Evolutionary conservation across 345 rosid species (phyloP).

Genomic region (Nephelium lappaceum): DNA sequence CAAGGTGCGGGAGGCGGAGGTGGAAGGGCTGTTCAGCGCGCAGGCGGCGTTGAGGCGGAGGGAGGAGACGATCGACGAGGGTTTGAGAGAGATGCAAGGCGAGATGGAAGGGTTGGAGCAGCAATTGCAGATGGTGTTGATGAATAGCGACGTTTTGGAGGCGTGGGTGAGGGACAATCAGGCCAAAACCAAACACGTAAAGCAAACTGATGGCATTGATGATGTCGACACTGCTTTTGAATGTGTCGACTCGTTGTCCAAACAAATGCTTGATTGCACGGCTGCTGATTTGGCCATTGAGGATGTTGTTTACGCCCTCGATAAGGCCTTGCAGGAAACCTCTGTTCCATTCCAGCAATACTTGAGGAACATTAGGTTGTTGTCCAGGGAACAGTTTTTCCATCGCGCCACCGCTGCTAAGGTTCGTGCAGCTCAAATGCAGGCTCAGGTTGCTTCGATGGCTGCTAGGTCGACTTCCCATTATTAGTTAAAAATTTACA

Average conservation of each 20-base stretch:
- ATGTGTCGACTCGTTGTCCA: slow-evolving; percentile 58
- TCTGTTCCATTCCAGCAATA: slow-evolving; percentile 76
- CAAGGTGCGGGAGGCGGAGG: slow-evolving; percentile 68
- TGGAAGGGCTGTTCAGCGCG: slow-evolving; percentile 71
- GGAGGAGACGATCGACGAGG: slow-evolving; percentile 59
- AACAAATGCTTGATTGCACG: slow-evolving; percentile 82
- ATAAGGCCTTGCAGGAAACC: slow-evolving; percentile 75
- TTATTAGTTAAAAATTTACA: slow-evolving; percentile 11
- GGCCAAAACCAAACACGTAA: slow-evolving; percentile 37
- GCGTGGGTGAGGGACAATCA: slow-evolving; percentile 72
- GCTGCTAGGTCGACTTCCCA: slow-evolving; percentile 64
- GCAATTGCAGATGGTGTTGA: slow-evolving; percentile 75
- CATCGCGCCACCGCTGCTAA: slow-evolving; percentile 77
- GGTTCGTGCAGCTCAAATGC: slow-evolving; percentile 80
- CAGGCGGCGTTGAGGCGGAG: slow-evolving; percentile 68
- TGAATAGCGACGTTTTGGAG: slow-evolving; percentile 70
- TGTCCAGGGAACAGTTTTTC: slow-evolving; percentile 94
- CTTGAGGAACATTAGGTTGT: slow-evolving; percentile 78
- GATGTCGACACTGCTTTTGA: slow-evolving; percentile 56
- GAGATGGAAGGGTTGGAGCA: slow-evolving; percentile 82
- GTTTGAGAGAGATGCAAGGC: slow-evolving; percentile 68
- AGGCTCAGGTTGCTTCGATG: slow-evolving; percentile 84
- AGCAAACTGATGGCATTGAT: slow-evolving; percentile 33
- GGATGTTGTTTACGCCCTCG: slow-evolving; percentile 75
- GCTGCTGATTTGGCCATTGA: slow-evolving; percentile 84